phyloP scores from a whole-genome alignment of 2,329 filamentous ascomycete species.

The Diaporthe amygdali region DNA sequence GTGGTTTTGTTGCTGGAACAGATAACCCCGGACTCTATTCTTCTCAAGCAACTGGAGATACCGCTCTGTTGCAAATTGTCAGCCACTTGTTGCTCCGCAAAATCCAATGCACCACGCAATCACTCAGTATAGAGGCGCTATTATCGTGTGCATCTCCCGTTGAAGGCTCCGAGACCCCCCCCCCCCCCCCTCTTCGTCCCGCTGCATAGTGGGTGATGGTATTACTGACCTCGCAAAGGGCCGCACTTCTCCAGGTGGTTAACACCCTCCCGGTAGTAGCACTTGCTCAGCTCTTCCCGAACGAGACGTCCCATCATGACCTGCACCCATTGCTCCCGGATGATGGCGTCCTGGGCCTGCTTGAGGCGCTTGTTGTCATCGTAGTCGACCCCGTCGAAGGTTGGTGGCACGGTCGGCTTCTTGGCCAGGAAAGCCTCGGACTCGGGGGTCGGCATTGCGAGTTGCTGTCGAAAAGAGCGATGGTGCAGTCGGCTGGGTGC shows the following conservation, averaged over 20 bases:
- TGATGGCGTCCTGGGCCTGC: slow-evolving; percentile 80
- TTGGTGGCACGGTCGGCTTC: slow-evolving; percentile 82
- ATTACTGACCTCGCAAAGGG: slow-evolving; percentile 73
- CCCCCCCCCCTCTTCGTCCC: too few species aligned
- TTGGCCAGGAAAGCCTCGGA: slow-evolving; percentile 81
- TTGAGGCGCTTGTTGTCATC: slow-evolving; percentile 82
- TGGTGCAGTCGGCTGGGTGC: not conserved
- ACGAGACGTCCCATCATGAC: slow-evolving; percentile 89
- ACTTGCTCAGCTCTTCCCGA: slow-evolving; percentile 83
- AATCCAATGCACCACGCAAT: not conserved
- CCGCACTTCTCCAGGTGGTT: slow-evolving; percentile 91
- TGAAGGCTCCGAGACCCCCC: not conserved
- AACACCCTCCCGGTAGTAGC: slow-evolving; percentile 82
- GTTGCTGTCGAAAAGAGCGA: not conserved
- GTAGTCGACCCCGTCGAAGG: slow-evolving; percentile 87
- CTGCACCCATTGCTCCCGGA: slow-evolving; percentile 87
- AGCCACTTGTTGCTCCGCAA: not conserved
- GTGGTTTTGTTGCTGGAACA: slow-evolving; percentile 83
- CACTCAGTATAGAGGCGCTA: not conserved
- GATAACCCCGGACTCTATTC: slow-evolving; percentile 78
- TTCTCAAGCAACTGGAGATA: slow-evolving; percentile 80
- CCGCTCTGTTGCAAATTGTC: slow-evolving; percentile 59
- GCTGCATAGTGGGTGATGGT: slow-evolving; percentile 17
- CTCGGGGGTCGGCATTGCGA: slow-evolving; percentile 80
- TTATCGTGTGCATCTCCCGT: not conserved